These are phyloP conservation scores for Corrigiola litoralis DNA, from an alignment of 179 eudicot species.

Conservation along the genomic window DNA sequence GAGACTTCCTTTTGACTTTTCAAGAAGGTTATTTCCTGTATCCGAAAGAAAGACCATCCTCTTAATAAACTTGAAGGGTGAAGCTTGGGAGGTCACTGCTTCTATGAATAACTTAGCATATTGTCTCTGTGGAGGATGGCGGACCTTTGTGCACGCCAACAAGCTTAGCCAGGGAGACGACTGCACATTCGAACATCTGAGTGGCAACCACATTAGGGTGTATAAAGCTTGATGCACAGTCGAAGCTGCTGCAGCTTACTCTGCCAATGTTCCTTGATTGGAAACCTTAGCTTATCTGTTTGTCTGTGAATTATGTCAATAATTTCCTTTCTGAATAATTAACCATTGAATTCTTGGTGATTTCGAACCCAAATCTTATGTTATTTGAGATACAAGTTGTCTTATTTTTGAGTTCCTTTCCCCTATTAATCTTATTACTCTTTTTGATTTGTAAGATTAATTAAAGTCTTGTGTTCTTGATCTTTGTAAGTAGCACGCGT, in stretches of 20 bases:
- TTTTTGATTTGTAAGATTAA: too few relatives aligned
- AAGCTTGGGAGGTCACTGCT: constrained; percentile 18
- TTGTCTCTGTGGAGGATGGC: constrained; percentile 15
- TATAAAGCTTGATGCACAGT: too few relatives aligned
- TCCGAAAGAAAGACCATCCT: background rate
- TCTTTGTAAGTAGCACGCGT: too few relatives aligned
- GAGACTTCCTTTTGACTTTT: constrained; percentile 4
- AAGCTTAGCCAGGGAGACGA: background rate
- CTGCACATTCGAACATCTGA: background rate
- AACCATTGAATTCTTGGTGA: too few relatives aligned
- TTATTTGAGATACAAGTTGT: too few relatives aligned
- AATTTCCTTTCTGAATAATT: too few relatives aligned
- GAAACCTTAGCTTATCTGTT: too few relatives aligned
- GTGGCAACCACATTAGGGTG: background rate
- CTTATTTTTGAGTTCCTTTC: too few relatives aligned
- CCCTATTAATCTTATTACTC: too few relatives aligned
- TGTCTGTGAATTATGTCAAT: too few relatives aligned
- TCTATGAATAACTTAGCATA: background rate
- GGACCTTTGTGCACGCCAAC: constrained; percentile 3
- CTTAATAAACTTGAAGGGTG: constrained; percentile 10
- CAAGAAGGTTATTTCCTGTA: background rate
- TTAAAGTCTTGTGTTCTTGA: too few relatives aligned
- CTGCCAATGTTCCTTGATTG: background rate
- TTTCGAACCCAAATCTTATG: too few relatives aligned
- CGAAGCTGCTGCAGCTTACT: background rate